These are phyloP conservation scores for Tylopilus orsonianus DNA, from an alignment of 1,284 basidiomycete species.

Conservation along the genomic window DNA sequence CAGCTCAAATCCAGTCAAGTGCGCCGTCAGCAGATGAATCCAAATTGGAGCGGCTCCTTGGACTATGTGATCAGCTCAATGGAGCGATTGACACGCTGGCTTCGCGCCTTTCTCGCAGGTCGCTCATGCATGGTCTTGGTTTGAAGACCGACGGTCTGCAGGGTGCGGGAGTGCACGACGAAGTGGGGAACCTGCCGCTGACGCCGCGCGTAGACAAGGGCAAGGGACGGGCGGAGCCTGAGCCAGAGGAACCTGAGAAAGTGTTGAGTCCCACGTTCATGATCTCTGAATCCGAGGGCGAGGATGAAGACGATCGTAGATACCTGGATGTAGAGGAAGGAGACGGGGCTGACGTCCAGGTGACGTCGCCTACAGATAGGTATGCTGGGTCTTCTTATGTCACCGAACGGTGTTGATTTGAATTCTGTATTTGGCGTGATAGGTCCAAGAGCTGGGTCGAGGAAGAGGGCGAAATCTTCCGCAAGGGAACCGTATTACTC, in stretches of 20 bases:
- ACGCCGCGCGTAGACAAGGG: conserved; percentile 75
- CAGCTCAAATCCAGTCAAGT: conserved; percentile 48
- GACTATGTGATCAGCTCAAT: conserved; percentile 71
- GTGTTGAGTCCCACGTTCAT: conserved; percentile 71
- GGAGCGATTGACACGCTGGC: conserved; percentile 47
- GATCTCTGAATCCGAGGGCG: conserved; percentile 64
- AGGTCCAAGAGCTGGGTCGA: conserved; percentile 79
- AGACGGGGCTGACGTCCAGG: conserved; percentile 30
- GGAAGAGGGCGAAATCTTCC: conserved; percentile 90
- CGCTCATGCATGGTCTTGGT: conserved; percentile 52
- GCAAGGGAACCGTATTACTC: conserved; percentile 79
- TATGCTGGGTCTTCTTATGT: too few relatives aligned
- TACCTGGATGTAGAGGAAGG: conserved; percentile 34
- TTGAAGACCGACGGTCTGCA: conserved; percentile 29
- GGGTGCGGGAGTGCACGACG: conserved; percentile 6
- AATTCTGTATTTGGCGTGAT: neutral
- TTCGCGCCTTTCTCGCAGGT: conserved; percentile 29
- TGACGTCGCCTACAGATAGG: conserved; percentile 58
- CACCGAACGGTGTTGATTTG: neutral
- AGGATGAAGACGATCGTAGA: conserved; percentile 44
- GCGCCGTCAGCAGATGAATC: conserved; percentile 51
- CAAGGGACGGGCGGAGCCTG: conserved; percentile 66
- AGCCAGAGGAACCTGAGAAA: conserved; percentile 63
- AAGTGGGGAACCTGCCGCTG: conserved; percentile 41
- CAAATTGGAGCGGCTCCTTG: conserved; percentile 64